A percentile compares a stretch with the other conserved stretches of the same genome.
These are phyloP conservation scores for Plasmodium chabaudi DNA, from an alignment of 169 alveolate genomes.

Conservation along the genomic window DNA sequence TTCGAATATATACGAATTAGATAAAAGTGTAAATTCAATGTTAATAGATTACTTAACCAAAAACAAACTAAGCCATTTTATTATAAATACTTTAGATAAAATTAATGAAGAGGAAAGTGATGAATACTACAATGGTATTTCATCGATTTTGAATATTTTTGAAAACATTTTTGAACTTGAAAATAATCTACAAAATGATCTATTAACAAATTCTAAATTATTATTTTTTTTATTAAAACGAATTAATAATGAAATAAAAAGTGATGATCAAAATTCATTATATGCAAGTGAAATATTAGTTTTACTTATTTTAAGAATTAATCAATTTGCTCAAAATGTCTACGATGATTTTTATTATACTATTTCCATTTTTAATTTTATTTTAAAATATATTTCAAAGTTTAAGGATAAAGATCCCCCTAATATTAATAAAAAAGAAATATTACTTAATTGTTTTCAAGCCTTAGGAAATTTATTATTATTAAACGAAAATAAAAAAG, in stretches of 20 bases:
- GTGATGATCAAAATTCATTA: constrained; percentile 53
- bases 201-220: constrained; percentile 62
- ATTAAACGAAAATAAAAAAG: constrained; percentile 42
- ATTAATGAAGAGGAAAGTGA: constrained; percentile 69
- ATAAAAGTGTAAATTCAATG: constrained; percentile 9
- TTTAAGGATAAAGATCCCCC: constrained; percentile 71
- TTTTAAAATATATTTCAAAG: constrained; percentile 53
- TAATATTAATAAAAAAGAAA: constrained; percentile 60
- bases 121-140: constrained; percentile 70
- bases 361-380: constrained; percentile 63
- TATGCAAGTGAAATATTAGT: constrained; percentile 75
- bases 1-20: constrained; percentile 60
- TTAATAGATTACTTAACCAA: constrained; percentile 54
- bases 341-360: constrained; percentile 70
- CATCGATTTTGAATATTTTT: constrained; percentile 63
- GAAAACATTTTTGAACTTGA: constrained; percentile 73
- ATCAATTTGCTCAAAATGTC: constrained; percentile 68
- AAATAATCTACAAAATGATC: constrained; percentile 65
- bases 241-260: constrained; percentile 45
- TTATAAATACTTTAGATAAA: constrained; percentile 66
- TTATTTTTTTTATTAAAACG: constrained; percentile 73
- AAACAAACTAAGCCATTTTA: constrained; percentile 61
- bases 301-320: constrained; percentile 59
- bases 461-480: constrained; percentile 69
- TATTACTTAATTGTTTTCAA: constrained; percentile 61